Conservation (phyloP, 1,139 yeast genomes). For the Blastobotrys proliferans region DNA sequence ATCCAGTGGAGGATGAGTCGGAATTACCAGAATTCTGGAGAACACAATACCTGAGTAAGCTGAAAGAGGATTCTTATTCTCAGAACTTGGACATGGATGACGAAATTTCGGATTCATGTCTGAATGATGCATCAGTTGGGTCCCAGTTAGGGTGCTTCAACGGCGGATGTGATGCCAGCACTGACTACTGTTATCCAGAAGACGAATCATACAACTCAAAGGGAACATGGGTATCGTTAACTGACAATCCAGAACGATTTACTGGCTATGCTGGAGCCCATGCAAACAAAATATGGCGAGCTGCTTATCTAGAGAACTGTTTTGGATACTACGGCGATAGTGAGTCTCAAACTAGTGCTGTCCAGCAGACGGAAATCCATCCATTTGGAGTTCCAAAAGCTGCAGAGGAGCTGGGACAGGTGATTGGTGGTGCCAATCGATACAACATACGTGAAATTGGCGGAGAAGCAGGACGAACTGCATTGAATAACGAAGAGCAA, state of each 20-base stretch:
- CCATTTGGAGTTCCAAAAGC: conserved; percentile 12
- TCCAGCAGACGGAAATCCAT: not conserved
- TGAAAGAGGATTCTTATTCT: conserved; percentile 45
- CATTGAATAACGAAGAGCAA: conserved; percentile 40
- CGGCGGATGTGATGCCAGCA: conserved; percentile 17
- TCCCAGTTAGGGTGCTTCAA: conserved; percentile 7
- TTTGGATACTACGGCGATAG: conserved; percentile 52
- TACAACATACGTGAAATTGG: conserved; percentile 29
- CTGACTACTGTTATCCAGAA: conserved; percentile 58
- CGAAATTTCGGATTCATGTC: conserved; percentile 15
- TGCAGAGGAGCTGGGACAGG: conserved; percentile 21
- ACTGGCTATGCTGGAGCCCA: conserved; percentile 96
- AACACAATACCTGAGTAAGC: conserved; percentile 66
- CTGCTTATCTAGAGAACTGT: conserved; percentile 89
- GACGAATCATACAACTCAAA: conserved; percentile 41
- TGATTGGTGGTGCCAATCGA: conserved; percentile 24
- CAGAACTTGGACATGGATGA: conserved; percentile 18
- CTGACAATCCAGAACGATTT: conserved; percentile 90
- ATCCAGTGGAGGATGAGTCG: conserved; percentile 52
- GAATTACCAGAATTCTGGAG: conserved; percentile 69
- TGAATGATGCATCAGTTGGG: conserved; percentile 15
- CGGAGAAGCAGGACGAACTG: conserved; percentile 29
- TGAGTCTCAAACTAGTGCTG: not conserved
- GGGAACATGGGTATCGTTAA: conserved; percentile 80
- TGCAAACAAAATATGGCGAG: conserved; percentile 88